Base-by-base conservation (phyloP, 2,329 filamentous ascomycete genomes). In the Fusarium sarcochroum region DNA sequence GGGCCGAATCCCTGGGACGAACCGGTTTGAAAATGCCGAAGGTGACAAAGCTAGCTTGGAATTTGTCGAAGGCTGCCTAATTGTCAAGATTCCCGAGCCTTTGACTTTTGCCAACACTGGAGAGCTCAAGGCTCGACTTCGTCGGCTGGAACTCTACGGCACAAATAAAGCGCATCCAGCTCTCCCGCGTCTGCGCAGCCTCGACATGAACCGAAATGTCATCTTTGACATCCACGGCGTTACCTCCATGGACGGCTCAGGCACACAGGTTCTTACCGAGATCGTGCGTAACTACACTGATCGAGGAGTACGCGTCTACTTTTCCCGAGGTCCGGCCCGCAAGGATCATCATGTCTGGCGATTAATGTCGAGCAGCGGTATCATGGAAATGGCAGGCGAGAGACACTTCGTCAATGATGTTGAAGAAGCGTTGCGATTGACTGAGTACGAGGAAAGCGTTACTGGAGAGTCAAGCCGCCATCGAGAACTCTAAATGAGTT, bases 181-280 rank as follows among this genome's bases (percentile, higher is more conserved):
- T 0, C 84, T 98, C 18, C 96, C 96, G 1, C 87, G 92, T 4
- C 85, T 97, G 15, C 87, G 94, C 6, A 84, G 86, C 25, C 87
- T 89, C n/a, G 91, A 95, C 63, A 90, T 93, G 74, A 98, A 98
- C 77, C 88, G 90, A 71, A 98, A 97, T 76, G 86, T 99, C 78
- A 94, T 99, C 66, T 98, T 99, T 75, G 96, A 99, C 77, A 94
- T 98, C 9, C 95, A 98, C 72, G 96, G 96, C n/a, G 96, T 99
- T 5, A 97, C 94, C 0, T 92, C 91, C 27, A 90, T 99, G 73
- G 96, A 99, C 76, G 96, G 94, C 7, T 97, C 94, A 0, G 96
- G 95, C 2, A 92, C 93, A 0, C 96, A 98, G 80, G 95, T 98
- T 1, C 84, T 99, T 4, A 87, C 89, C 46, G 96, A 98, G 80